Base-by-base conservation (phyloP, 2,329 filamentous ascomycete genomes). In the Talaromyces sp. region DNA sequence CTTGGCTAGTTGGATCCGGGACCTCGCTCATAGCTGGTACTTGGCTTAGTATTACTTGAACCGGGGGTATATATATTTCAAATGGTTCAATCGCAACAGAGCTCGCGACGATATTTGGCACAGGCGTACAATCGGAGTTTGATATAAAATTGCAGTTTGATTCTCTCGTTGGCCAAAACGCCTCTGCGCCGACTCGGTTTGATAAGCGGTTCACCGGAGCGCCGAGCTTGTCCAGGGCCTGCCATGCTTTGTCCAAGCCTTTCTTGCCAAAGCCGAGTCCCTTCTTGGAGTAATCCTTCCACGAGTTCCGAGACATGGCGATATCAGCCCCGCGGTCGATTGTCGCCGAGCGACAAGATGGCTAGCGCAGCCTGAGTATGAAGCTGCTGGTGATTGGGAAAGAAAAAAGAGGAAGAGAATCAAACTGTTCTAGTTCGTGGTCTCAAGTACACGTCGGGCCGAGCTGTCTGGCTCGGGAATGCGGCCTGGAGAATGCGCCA, bases 121-220 rank as follows among this genome's bases (percentile, higher is more conserved):
- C n/a, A n/a, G n/a, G n/a, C n/a, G n/a, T n/a, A n/a, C n/a, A n/a
- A n/a, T n/a, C n/a, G n/a, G n/a, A n/a, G n/a, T n/a, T n/a, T n/a
- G n/a, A n/a, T n/a, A n/a, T n/a, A n/a, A n/a, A n/a, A n/a, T n/a
- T n/a, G n/a, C n/a, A n/a, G n/a, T n/a, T n/a, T n/a, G n/a, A n/a
- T n/a, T n/a, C n/a, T n/a, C n/a, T n/a, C n/a, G 89, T 89, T 3
- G 91, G 91, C 90, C 90, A 95, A 70, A 93, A 93, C 27, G 89
- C 87, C 73, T 96, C 91, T 31, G 83, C 83, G 61, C 91, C 91
- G 41, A 96, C 80, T 75, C 89, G 91, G 76, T 96, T 91, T 17
- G 88, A 90, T 24, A 96, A 75, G 62, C 83, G 86, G 71, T 96
- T 96, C 70, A 96, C 87, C 3, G 91, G 91, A 1, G 83, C 81